Percentiles rank a stretch among this genome's conserved stretches.
These are phyloP conservation scores for Barnettozyma botsteinii DNA, from an alignment of 805 yeast genomes.

Conservation along the genomic window DNA sequence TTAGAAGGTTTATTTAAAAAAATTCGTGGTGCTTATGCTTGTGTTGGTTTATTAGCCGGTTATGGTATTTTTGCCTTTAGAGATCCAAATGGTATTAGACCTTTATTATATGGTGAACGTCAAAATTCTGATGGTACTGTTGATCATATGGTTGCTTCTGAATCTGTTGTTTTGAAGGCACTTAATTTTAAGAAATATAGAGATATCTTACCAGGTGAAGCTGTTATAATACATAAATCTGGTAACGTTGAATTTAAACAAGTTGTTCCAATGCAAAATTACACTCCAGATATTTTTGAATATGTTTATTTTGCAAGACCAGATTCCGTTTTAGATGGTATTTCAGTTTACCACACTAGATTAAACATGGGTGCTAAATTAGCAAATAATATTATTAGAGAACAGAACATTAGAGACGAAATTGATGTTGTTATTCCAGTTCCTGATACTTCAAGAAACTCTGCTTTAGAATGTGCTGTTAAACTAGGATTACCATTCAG, in stretches of 20 bases:
- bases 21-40: conserved; percentile 96
- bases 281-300: conserved; percentile 95
- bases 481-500: conserved; percentile 77
- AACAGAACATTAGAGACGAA: conserved; percentile 42
- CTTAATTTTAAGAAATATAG: conserved; percentile 76
- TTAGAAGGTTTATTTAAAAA: conserved; percentile 71
- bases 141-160: conserved; percentile 94
- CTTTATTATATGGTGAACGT: conserved; percentile 83
- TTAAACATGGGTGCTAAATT: conserved; percentile 89
- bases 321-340: conserved; percentile 94
- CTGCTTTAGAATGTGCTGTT: conserved; percentile 89
- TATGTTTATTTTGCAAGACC: conserved; percentile 98
- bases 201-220: conserved; percentile 93
- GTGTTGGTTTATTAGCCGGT: conserved; percentile 93
- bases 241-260: conserved; percentile 77
- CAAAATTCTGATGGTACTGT: conserved; percentile 55
- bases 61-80: conserved; percentile 93
- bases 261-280: conserved; percentile 68
- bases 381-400: conserved; percentile 66
- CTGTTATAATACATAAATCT: conserved; percentile 84
- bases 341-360: conserved; percentile 88
- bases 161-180: conserved; percentile 90
- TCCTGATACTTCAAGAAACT: conserved; percentile 96
- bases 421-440: conserved; percentile 97
- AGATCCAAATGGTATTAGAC: conserved; percentile 96